Evolutionary conservation across 1,284 basidiomycete species (phyloP), one percentile per base, ranked within the genome.

Genomic region (Rhodotorula sp.): DNA sequence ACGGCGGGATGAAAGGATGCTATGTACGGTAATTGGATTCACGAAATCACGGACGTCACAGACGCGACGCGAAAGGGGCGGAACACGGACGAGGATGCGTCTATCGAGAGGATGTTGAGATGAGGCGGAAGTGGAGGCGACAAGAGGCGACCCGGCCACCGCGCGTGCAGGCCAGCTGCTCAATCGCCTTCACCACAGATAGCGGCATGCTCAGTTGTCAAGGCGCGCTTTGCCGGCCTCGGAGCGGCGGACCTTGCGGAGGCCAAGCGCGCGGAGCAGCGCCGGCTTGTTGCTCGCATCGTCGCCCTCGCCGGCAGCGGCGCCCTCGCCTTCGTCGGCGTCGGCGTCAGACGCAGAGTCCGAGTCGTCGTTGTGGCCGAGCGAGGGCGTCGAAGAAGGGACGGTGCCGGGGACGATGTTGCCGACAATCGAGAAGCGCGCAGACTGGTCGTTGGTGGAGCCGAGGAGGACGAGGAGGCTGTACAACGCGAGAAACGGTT

Each of bases 391-490:
- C 23, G 13, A n/a, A 2, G 50, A 21, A n/a, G 57, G 57, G 44
- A 58, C n/a, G 57, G 46, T 25, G 57, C 25, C 46, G 50, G 57
- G 57, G 44, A 58, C n/a, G 57, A 58, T 46, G 57, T 44, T 58
- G 44, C 52, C 53, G 12, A 55, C 45, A 19, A 61, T 27, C 21
- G 60, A 61, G 49, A 61, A 44, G 60, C 34, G 48, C 21, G 62
- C 44, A 17, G 62, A 63, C 34, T 53, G 56, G 61, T 67, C 56
- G 65, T 23, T 21, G 13, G 69, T 60, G 27, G 69, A 71, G 46
- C 69, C 69, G 56, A 71, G 65, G 27, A 71, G 61, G 21, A 71
- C 65, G n/a, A 67, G 61, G 60, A 71, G 23, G 65, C 66, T 67
- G 66, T 13, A 7, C 1, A 9, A 1, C 16, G 34, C 34, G 34